Conservation (phyloP, 148 eudicot species). For the Nepenthes mirabilis region DNA sequence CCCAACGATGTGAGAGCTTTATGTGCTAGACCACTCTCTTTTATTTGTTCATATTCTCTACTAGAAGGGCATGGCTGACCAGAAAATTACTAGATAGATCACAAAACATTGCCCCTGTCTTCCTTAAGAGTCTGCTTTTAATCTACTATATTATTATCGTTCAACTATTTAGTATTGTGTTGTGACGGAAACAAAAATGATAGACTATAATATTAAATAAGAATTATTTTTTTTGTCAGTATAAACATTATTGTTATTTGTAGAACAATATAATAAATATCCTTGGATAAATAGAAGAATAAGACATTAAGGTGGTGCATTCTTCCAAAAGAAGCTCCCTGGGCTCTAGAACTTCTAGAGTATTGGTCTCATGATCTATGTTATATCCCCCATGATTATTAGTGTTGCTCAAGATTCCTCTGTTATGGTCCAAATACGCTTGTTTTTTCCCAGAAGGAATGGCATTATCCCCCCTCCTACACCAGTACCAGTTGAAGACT, state of each 20-base stretch:
- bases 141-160: neutral
- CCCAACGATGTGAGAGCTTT: no score
- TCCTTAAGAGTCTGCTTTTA: no score
- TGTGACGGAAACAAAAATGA: no score
- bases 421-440: conserved; percentile 4
- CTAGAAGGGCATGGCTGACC: no score
- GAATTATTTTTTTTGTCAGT: no score
- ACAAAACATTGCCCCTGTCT: no score
- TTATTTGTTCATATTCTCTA: neutral
- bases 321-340: neutral
- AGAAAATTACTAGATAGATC: no score
- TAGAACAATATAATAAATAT: neutral
- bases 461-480: conserved; percentile 54
- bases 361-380: conserved; percentile 1
- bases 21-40: neutral
- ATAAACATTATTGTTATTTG: no score
- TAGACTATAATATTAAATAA: no score
- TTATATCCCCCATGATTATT: conserved; percentile 2
- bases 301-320: neutral
- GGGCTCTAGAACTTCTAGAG: conserved; percentile 1
- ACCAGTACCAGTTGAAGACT: conserved; percentile 76
- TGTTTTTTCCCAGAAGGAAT: conserved; percentile 23
- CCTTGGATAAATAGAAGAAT: neutral
- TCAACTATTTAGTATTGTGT: neutral
- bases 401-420: conserved; percentile 7